Evolutionary conservation across 257 asterid species (phyloP), one percentile per base, ranked within the genome.

Genomic region (Solanum phureja): DNA sequence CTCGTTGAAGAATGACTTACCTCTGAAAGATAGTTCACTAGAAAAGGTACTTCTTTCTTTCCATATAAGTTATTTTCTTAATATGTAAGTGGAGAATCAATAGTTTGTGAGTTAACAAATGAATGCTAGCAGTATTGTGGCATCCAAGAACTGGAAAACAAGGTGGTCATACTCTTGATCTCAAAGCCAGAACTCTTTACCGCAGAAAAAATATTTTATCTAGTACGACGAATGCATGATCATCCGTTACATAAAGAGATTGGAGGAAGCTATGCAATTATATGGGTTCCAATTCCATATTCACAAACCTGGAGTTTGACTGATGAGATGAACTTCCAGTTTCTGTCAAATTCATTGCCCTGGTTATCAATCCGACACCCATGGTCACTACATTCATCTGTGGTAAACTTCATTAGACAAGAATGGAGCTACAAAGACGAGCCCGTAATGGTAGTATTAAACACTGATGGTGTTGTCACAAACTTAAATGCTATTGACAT

Each of bases 161-260:
- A 95, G 92, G 91, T 90, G 88, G 95, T 95, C n/a, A 87, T 95
- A 69, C 91, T 95, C 86, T 91, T 95, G 91, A 89, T 95, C 83
- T 90, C 98, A 76, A 93, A 90, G 77, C 98, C 95, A 4, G 92
- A 93, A 16, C 89, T 94, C 35, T 89, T 95, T 44, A 89, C 96
- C 0, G 7, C 93, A 34, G 93, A 95, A 87, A 87, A 90, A 87
- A 38, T 92, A 76, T 88, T 91, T 86, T 89, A 88, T 76, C 93
- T 95, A 84, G 91, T 92, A 66, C 93, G 90, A 31, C 95, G 89
- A 90, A 94, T 93, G 34, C 73, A 87, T 88, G 89, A 90, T 83
- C 91, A 90, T 89, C 90, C 91, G 18, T 84, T 87, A 11, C 88
- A 72, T 23, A 86, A 84, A 35, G 72, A 71, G 49, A 23, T 88